Percentiles rank a stretch among this genome's conserved stretches.
Evolutionary conservation across 2,329 filamentous ascomycete species (phyloP).

Genomic region (Raffaelea albimanens): DNA sequence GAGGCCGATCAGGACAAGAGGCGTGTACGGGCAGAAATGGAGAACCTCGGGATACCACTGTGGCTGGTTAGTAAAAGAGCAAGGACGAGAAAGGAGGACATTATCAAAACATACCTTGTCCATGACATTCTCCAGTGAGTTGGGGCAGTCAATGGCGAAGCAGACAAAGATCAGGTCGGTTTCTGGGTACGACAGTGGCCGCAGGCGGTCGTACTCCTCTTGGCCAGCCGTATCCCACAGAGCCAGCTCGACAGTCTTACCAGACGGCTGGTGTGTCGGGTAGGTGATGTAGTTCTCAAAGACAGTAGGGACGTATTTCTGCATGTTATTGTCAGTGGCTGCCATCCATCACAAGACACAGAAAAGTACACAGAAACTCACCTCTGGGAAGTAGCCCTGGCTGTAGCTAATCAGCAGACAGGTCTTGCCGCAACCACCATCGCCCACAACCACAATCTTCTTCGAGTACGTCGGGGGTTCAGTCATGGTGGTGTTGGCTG

Average conservation of each 20-base stretch:
- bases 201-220: conserved; percentile 94
- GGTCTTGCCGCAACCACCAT: conserved; percentile 97
- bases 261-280: conserved; percentile 75
- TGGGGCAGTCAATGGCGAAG: conserved; percentile 98
- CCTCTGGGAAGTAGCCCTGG: conserved; percentile 98
- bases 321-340: conserved; percentile 2
- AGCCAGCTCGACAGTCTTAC: conserved; percentile 92
- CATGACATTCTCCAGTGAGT: conserved; percentile 95
- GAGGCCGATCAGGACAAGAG: conserved; percentile 87
- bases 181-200: conserved; percentile 93
- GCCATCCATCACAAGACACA: not conserved
- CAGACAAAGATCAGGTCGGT: conserved; percentile 97
- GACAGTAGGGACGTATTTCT: conserved; percentile 99
- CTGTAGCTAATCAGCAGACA: conserved; percentile 98
- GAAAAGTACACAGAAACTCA: conserved; percentile 26
- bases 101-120: conserved; percentile 78
- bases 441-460: conserved; percentile 97
- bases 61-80: conserved; percentile 16
- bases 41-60: conserved; percentile 99
- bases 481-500: conserved; percentile 56
- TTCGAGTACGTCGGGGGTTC: conserved; percentile 92
- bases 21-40: conserved; percentile 96
- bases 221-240: conserved; percentile 98
- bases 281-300: conserved; percentile 99
- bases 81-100: conserved; percentile 13